Evolutionary conservation across 306 rosid species (phyloP).

Genomic region (Neltuma alba): DNA sequence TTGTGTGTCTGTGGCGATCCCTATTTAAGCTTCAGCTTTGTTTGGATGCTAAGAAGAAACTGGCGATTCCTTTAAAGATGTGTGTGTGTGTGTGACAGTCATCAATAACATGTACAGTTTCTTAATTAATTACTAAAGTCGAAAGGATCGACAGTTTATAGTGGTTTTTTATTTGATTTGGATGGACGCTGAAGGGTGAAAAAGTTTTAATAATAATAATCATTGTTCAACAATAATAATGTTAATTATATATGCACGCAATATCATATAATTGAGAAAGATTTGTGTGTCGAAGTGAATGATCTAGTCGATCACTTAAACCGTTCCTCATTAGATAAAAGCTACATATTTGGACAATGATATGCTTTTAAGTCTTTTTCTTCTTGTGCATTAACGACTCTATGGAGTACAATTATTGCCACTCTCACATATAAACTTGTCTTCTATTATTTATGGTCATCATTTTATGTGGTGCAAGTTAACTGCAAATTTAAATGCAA

Average conservation of each 20-base stretch:
- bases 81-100: too few relatives aligned
- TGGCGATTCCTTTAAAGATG: conserved; percentile 7
- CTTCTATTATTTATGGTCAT: background rate
- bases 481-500: conserved; percentile 11
- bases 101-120: background rate
- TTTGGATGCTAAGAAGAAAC: conserved; percentile 11
- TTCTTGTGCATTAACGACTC: background rate
- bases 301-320: conserved; percentile 16
- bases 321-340: conserved; percentile 4
- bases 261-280: background rate
- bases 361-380: background rate
- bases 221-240: conserved; percentile 13
- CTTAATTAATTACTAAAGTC: background rate
- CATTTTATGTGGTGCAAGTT: conserved; percentile 18
- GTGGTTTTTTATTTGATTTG: conserved; percentile 38
- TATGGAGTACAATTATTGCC: conserved; percentile 8
- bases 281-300: conserved; percentile 8
- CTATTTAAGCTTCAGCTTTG: conserved; percentile 38
- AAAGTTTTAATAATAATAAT: conserved; percentile 20
- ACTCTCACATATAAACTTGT: background rate
- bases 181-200: conserved; percentile 25
- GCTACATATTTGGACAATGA: background rate
- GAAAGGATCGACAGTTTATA: conserved; percentile 18
- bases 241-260: background rate
- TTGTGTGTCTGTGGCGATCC: conserved; percentile 15